Evolutionary conservation across 495 filamentous ascomycete species (phyloP).

Genomic region (Aspergillus affinis): DNA sequence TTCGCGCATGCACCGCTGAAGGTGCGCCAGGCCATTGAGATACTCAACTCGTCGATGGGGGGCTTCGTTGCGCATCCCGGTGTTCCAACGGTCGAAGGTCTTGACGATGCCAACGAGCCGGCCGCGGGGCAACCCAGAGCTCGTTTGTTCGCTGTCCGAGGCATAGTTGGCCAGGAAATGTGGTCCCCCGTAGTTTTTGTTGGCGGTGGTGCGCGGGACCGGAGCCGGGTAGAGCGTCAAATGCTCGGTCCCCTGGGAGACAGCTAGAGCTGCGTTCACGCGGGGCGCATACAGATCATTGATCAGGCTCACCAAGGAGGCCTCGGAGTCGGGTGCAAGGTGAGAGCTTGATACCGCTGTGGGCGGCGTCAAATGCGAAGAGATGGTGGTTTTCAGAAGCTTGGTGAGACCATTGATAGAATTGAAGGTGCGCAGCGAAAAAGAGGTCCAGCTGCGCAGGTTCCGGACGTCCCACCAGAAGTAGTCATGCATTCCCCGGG

Average conservation of each 20-base stretch:
- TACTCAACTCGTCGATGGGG: slow-evolving; percentile 81
- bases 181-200: slow-evolving; percentile 53
- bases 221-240: slow-evolving; percentile 58
- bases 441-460: slow-evolving; percentile 75
- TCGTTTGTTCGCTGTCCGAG: slow-evolving; percentile 69
- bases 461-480: slow-evolving; percentile 96
- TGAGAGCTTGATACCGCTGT: slow-evolving; percentile 51
- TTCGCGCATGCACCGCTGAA: slow-evolving; percentile 89
- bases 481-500: slow-evolving; percentile 70
- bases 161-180: slow-evolving; percentile 70
- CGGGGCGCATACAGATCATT: slow-evolving; percentile 70
- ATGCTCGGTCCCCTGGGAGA: slow-evolving; percentile 63
- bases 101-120: slow-evolving; percentile 86
- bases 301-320: slow-evolving; percentile 67
- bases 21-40: slow-evolving; percentile 75
- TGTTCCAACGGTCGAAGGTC: slow-evolving; percentile 90
- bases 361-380: slow-evolving; percentile 60
- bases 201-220: slow-evolving; percentile 50
- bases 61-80: slow-evolving; percentile 81
- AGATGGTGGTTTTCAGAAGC: slow-evolving; percentile 71
- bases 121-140: slow-evolving; percentile 68
- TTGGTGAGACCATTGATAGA: slow-evolving; percentile 68
- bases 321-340: slow-evolving; percentile 71
- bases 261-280: slow-evolving; percentile 71
- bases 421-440: slow-evolving; percentile 69